Percentiles rank a stretch among this genome's conserved stretches.
phyloP scores from a whole-genome alignment of 257 asterid genomes.

The Gynochthodes officinalis region DNA sequence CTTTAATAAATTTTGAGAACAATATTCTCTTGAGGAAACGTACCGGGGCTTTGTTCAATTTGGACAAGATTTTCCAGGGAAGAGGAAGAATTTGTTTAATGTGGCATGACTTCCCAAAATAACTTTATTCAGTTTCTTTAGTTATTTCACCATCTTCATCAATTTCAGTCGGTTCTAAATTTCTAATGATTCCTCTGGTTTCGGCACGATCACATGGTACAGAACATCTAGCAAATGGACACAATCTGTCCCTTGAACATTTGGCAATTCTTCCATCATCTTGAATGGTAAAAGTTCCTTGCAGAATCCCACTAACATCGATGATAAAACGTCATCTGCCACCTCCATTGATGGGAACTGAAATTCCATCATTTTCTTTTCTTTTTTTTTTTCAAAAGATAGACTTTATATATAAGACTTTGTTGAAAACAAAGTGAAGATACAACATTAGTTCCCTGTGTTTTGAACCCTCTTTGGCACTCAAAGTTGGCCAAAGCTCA shows the following conservation, averaged over 20 bases:
- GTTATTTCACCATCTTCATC: constrained; percentile 4
- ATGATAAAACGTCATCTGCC: constrained; percentile 29
- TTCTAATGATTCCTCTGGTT: constrained; percentile 19
- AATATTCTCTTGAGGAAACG: constrained; percentile 32
- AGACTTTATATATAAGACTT: no score
- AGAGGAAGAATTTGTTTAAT: constrained; percentile 4
- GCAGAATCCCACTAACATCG: constrained; percentile 39
- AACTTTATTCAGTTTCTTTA: constrained; percentile 13
- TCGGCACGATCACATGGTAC: constrained; percentile 38
- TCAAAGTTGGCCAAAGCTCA: no score
- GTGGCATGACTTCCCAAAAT: constrained; percentile 3
- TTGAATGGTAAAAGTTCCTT: constrained; percentile 49
- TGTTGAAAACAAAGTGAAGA: no score
- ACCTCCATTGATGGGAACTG: constrained; percentile 30
- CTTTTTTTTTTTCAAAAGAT: no score
- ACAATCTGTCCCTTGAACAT: constrained; percentile 17
- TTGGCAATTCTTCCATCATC: constrained; percentile 22
- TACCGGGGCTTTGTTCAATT: constrained; percentile 20
- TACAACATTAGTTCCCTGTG: no score
- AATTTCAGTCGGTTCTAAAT: constrained; percentile 14
- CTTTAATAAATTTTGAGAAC: constrained; percentile 36
- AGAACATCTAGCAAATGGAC: constrained; percentile 62
- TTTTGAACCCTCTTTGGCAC: no score
- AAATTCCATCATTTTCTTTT: no score
- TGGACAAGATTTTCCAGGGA: constrained; percentile 19